phyloP scores from a whole-genome alignment of 805 yeast genomes.

The Sugiyamaella mastotermitis region DNA sequence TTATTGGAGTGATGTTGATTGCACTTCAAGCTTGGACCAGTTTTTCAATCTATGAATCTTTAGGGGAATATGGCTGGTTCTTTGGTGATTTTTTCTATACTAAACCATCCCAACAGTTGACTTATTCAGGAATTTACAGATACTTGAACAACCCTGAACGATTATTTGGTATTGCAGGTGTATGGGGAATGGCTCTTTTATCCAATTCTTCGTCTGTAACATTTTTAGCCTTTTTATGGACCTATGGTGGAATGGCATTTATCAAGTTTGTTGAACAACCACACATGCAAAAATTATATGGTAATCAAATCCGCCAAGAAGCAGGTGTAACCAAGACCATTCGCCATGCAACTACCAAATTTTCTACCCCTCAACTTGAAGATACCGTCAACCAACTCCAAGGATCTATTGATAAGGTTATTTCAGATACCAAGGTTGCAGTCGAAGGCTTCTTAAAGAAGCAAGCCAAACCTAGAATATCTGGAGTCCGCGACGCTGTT shows the following conservation, averaged over 20 bases:
- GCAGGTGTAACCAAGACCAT: conserved; percentile 38
- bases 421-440: conserved; percentile 35
- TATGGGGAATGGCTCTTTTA: conserved; percentile 65
- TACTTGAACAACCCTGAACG: conserved; percentile 81
- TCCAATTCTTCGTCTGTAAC: conserved; percentile 44
- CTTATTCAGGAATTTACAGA: conserved; percentile 76
- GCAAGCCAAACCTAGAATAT: conserved; percentile 28
- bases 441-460: conserved; percentile 40
- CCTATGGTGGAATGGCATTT: conserved; percentile 56
- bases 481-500: conserved; percentile 26
- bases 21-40: conserved; percentile 65
- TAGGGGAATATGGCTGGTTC: conserved; percentile 86
- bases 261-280: conserved; percentile 70
- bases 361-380: conserved; percentile 24
- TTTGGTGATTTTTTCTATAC: conserved; percentile 79
- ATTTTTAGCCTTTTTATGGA: conserved; percentile 58
- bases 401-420: conserved; percentile 36
- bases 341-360: conserved; percentile 25
- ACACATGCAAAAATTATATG: conserved; percentile 72
- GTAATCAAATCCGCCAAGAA: conserved; percentile 51
- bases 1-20: conserved; percentile 51
- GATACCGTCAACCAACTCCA: conserved; percentile 20
- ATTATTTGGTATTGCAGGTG: conserved; percentile 68
- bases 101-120: conserved; percentile 41
- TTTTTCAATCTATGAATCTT: conserved; percentile 57